A percentile compares a stretch with the other conserved stretches of the same genome.
Evolutionary conservation across 257 asterid genomes (phyloP).

Genomic region (Solanum appendiculatum): DNA sequence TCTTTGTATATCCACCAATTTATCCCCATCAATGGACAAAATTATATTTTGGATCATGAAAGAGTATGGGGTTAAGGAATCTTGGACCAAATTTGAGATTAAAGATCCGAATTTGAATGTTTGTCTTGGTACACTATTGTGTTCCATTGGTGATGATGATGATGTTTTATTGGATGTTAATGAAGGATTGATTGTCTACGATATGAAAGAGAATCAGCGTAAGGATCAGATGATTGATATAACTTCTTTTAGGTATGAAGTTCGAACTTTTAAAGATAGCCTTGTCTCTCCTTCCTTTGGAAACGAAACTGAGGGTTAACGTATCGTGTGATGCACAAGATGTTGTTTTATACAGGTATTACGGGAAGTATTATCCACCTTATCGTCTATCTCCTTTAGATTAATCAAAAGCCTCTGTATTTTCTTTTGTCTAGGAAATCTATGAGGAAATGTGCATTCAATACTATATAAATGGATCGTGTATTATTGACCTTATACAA

Average conservation of each 20-base stretch:
- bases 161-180: neutral
- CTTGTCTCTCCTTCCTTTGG: slow-evolving; percentile 12
- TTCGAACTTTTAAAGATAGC: neutral
- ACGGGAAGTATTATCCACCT: neutral
- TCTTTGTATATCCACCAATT: neutral
- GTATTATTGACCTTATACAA: too few relatives aligned
- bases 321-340: neutral
- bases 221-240: neutral
- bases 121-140: neutral
- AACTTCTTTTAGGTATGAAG: neutral
- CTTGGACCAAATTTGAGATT: neutral
- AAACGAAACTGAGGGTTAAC: neutral
- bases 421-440: neutral
- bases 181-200: neutral
- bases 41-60: neutral
- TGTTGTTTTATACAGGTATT: neutral
- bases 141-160: neutral
- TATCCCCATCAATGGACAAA: neutral
- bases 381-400: neutral
- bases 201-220: neutral
- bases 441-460: too few relatives aligned
- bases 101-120: neutral
- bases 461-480: too few relatives aligned
- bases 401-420: neutral
- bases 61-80: neutral